phyloP scores from a whole-genome alignment of 169 alveolate genomes.

The Eimeria sp. region DNA sequence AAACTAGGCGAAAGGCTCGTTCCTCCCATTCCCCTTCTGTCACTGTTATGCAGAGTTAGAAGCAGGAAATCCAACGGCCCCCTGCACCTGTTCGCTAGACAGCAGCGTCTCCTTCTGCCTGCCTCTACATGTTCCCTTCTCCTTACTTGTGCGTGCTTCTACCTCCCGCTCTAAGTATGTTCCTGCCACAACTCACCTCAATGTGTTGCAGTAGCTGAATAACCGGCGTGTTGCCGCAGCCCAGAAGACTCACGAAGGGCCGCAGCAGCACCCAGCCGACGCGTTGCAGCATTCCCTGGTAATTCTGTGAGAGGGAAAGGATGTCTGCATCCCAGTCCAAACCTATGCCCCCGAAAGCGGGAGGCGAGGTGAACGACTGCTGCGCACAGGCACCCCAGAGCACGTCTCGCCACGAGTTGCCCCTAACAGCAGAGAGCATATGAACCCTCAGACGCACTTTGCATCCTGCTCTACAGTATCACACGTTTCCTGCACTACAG shows the following conservation, averaged over 20 bases:
- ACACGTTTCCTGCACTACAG: not conserved
- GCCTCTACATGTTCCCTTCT: not conserved
- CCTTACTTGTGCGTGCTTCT: not conserved
- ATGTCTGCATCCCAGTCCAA: conserved; percentile 59
- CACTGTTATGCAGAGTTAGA: not conserved
- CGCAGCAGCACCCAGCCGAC: conserved; percentile 58
- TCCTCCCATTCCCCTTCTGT: not conserved
- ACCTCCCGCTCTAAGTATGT: not conserved
- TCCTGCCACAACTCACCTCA: conserved; percentile 6
- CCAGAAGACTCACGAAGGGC: conserved; percentile 43
- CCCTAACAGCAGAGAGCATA: not conserved
- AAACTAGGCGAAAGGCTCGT: not conserved
- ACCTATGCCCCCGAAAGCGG: conserved; percentile 21
- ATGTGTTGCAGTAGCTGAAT: conserved; percentile 44
- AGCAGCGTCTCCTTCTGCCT: not conserved
- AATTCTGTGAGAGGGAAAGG: conserved; percentile 2
- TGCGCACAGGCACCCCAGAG: not conserved
- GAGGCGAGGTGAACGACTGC: not conserved
- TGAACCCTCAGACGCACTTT: not conserved
- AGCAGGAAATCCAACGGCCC: not conserved
- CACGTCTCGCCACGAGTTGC: not conserved
- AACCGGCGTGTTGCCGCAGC: conserved; percentile 26
- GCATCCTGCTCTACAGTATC: no score
- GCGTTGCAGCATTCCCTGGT: conserved; percentile 60
- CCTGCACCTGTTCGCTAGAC: not conserved